These are phyloP conservation scores for Xerophyta viscosa DNA, from an alignment of 106 monocot species.

Conservation along the genomic window DNA sequence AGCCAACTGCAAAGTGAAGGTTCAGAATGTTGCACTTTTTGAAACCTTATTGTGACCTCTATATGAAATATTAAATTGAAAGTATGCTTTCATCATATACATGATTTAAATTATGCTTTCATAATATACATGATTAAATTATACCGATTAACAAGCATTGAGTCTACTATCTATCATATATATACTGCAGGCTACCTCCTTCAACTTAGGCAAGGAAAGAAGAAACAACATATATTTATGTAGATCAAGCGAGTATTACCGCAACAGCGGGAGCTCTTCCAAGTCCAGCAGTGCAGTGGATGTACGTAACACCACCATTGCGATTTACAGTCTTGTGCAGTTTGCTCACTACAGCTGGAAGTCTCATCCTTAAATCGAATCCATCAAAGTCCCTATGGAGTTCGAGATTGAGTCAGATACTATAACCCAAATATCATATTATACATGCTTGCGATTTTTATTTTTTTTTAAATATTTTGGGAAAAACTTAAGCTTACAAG, in stretches of 20 bases:
- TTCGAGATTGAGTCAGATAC: background rate
- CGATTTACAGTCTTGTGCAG: conserved; percentile 59
- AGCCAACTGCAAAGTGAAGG: conserved; percentile 41
- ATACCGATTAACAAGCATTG: too few species aligned
- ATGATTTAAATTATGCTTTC: too few species aligned
- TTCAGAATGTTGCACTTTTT: conserved; percentile 9
- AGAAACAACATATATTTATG: background rate
- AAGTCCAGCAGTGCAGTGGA: conserved; percentile 99
- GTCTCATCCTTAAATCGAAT: conserved; percentile 97
- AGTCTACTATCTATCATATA: too few species aligned
- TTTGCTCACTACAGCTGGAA: conserved; percentile 81
- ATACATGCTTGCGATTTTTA: too few species aligned
- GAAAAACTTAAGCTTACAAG: too few species aligned
- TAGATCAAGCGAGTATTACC: conserved; percentile 25
- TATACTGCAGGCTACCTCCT: background rate
- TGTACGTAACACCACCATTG: conserved; percentile 95
- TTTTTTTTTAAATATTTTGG: too few species aligned
- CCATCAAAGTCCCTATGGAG: conserved; percentile 89
- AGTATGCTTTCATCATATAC: background rate
- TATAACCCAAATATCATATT: background rate
- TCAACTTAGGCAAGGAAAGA: background rate
- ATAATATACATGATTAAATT: too few species aligned
- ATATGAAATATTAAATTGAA: background rate
- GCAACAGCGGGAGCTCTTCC: conserved; percentile 93
- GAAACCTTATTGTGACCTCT: too few species aligned